phyloP scores from a whole-genome alignment of 805 yeast species.

The Saturnispora sekii region DNA sequence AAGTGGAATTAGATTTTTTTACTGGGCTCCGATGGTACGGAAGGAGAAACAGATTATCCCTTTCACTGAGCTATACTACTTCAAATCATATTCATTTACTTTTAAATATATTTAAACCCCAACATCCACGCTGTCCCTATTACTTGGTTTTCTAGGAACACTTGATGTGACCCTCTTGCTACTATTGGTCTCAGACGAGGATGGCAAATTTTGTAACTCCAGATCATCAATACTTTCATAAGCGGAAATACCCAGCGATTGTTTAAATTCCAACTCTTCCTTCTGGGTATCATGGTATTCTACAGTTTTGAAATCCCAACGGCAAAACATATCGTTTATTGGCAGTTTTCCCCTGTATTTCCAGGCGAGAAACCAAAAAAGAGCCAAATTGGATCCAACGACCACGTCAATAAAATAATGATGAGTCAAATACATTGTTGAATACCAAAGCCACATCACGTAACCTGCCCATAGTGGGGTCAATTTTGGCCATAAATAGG shows the following conservation, averaged over 20 bases:
- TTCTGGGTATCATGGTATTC: slow-evolving; percentile 10
- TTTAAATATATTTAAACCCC: background rate
- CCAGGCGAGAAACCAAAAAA: slow-evolving; percentile 58
- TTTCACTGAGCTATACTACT: too few relatives aligned
- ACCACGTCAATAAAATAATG: slow-evolving; percentile 91
- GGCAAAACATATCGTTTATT: slow-evolving; percentile 41
- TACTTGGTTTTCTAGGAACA: slow-evolving; percentile 3
- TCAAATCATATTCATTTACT: too few relatives aligned
- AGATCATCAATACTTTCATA: slow-evolving; percentile 6
- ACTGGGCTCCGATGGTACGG: too few relatives aligned
- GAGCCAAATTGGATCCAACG: slow-evolving; percentile 84
- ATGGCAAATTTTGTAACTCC: slow-evolving; percentile 10
- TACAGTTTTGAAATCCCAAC: slow-evolving; percentile 24
- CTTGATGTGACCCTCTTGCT: background rate
- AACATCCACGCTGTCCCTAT: slow-evolving; percentile 8
- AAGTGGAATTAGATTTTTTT: too few relatives aligned
- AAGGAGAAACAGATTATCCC: too few relatives aligned
- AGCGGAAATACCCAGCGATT: background rate
- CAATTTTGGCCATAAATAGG: slow-evolving; percentile 69
- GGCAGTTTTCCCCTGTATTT: slow-evolving; percentile 55
- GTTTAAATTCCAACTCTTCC: slow-evolving; percentile 18
- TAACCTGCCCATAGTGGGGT: slow-evolving; percentile 61
- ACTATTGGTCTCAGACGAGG: background rate
- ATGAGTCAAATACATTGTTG: slow-evolving; percentile 95
- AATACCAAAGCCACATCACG: slow-evolving; percentile 96